Percentiles rank a stretch among this genome's conserved stretches.
Conservation (phyloP, 345 rosid genomes). For the Pugionium dolabratum region DNA sequence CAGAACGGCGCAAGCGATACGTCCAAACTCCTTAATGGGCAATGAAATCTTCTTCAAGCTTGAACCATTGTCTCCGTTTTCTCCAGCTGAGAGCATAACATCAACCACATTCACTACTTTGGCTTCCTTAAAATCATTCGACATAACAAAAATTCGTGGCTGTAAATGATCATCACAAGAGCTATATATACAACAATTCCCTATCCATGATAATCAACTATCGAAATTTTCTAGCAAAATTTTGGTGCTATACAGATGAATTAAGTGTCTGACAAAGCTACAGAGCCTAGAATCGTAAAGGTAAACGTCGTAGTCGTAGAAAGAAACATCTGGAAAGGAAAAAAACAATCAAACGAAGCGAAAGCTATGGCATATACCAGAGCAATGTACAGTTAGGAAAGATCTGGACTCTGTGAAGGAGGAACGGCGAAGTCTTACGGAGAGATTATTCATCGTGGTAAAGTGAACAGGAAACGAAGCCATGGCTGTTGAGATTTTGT, state of each 20-base stretch:
- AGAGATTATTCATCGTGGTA: constrained; percentile 32
- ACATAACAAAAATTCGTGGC: neutral
- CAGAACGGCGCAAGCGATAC: constrained; percentile 66
- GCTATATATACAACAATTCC: neutral
- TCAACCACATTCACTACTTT: constrained; percentile 12
- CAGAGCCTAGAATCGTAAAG: neutral
- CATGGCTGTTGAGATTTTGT: constrained; percentile 39
- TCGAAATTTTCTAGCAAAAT: neutral
- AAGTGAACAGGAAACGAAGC: constrained; percentile 49
- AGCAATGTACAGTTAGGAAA: constrained; percentile 48
- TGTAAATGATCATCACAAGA: neutral
- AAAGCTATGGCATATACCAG: constrained; percentile 38
- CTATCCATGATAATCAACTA: neutral
- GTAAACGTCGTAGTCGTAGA: neutral
- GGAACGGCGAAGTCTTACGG: constrained; percentile 33
- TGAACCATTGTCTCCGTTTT: constrained; percentile 36
- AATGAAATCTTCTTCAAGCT: constrained; percentile 40
- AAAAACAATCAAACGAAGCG: neutral
- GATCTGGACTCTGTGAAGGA: constrained; percentile 31
- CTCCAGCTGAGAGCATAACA: constrained; percentile 40
- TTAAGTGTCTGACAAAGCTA: neutral
- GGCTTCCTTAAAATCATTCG: neutral
- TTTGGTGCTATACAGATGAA: neutral
- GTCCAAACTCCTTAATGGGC: constrained; percentile 53
- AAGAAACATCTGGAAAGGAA: neutral